Base-by-base conservation (phyloP, 1,284 basidiomycete species). In the Tylopilus sp. region DNA sequence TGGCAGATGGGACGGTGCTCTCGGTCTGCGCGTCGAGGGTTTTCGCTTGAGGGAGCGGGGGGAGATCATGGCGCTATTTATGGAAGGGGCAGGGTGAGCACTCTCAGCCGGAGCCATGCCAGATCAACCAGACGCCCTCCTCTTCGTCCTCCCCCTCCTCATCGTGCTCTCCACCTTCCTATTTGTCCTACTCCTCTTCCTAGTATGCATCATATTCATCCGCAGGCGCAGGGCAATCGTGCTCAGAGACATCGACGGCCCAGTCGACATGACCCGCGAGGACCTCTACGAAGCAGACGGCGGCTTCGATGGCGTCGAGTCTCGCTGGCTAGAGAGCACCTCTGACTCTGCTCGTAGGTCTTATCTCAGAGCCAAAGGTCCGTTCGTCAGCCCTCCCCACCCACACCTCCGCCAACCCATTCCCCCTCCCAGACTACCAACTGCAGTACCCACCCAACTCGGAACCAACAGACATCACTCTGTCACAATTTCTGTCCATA, bases 401-500 rank as follows among this genome's bases (percentile, higher is more conserved):
- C 41, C 43, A 50, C 19, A 36, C 28, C 29, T 37, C n/a, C 38
- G n/a, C 39, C 43, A 6, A 46, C 46, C 49, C n/a, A n/a, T 29
- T 47, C 40, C 31, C 43, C n/a, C 49, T 25, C 44, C 19, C 60
- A 97, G 94, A 93, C 51, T 92, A 86, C 71, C 94, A 97, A 70
- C 61, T 82, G 1, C 92, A 95, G 66, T 95, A 93, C 71, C 90
- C 88, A 4, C 93, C 94, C 19, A 92, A 95, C 60, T 97, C 94
- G 13, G 75, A 87, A 42, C 90, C 93, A 21, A 94, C 95, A 43
- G 94, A 97, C 67, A 97, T 97, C 69, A 97, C 95, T 0, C 76
- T 97, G 33, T 95, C 94, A 2, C 94, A 97, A 63, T 97, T 97
- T 71, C 82, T 97, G 28, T 94, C 93, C 19, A 97, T 97, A 53